Evolutionary conservation across 2,329 filamentous ascomycete species (phyloP), one percentile per base, ranked within the genome.

Genomic region (Aspergillus sp.): DNA sequence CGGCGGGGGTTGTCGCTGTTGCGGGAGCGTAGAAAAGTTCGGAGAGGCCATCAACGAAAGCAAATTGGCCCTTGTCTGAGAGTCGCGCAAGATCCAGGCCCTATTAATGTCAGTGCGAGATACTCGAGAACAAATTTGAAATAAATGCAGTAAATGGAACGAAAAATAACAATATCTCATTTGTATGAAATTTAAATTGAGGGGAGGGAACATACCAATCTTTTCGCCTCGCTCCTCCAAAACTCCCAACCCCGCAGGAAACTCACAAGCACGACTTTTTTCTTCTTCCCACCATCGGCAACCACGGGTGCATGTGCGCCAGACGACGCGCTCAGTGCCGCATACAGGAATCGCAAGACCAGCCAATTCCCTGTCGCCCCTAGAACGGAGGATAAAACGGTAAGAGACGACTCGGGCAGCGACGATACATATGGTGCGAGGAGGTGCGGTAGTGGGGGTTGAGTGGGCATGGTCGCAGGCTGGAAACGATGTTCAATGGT

Each of bases 201-300:
- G 10, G 12, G 37, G 19, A 4, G 19, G 19, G 19, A 5, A 57
- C 74, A 51, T 68, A 88, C 85, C 59, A 89, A 66, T 64, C 83
- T 83, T 42, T 80, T 77, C 2, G 77, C 77, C 39, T 87, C 84
- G 3, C 83, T 79, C 49, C 73, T 82, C 89, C 90, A 96, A 61
- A 95, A 94, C 1, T 78, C 71, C 50, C 77, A 79, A 56, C 91
- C 85, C 47, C 88, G 78, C 67, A 95, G 70, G 67, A 93, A 95
- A 69, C 87, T 94, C 45, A 93, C 82, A 3, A 96, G 73, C 3
- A 95, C 74, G 1, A 96, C 77, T 39, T 72, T 76, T 27, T 65
- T 67, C 35, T 69, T 56, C 50, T 59, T 57, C 3, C 52, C 59
- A 56, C 51, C 57, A 39, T 57, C 56, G 39, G 53, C 34, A 19